These are phyloP conservation scores for Oryza brachyantha DNA, from an alignment of 176 grass and related monocot species.

Conservation along the genomic window DNA sequence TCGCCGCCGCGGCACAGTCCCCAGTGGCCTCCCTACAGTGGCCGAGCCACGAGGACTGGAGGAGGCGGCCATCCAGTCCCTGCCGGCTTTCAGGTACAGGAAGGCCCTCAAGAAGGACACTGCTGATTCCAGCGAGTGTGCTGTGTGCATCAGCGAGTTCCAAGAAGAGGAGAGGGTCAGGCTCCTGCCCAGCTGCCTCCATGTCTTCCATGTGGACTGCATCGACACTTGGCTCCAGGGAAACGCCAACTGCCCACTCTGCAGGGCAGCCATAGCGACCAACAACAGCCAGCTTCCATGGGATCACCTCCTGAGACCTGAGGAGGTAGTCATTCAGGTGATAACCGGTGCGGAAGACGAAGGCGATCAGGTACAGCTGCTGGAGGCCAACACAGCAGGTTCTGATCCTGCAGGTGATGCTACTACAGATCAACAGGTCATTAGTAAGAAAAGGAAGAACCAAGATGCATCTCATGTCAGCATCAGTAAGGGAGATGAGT, in stretches of 20 bases:
- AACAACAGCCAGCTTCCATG: neutral
- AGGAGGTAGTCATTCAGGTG: slow-evolving; percentile 35
- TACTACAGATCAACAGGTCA: neutral
- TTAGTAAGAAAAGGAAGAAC: neutral
- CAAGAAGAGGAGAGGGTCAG: slow-evolving; percentile 68
- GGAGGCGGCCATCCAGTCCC: slow-evolving; percentile 34
- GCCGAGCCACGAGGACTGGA: slow-evolving; percentile 41
- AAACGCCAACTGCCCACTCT: slow-evolving; percentile 83
- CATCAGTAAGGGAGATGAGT: slow-evolving; percentile 51
- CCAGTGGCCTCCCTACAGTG: neutral
- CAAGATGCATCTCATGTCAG: neutral
- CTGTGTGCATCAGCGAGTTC: slow-evolving; percentile 81
- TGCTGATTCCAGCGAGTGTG: slow-evolving; percentile 41
- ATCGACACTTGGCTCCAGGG: slow-evolving; percentile 77
- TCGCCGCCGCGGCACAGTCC: neutral
- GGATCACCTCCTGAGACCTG: neutral
- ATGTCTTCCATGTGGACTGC: slow-evolving; percentile 78
- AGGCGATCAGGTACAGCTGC: neutral
- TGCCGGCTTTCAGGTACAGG: slow-evolving; percentile 61
- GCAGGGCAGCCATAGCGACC: slow-evolving; percentile 46
- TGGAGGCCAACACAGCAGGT: neutral
- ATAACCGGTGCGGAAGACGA: neutral
- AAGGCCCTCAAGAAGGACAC: slow-evolving; percentile 16
- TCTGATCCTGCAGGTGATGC: neutral
- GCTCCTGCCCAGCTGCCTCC: slow-evolving; percentile 74